Evolutionary conservation across 2,329 filamentous ascomycete genomes (phyloP).

Genomic region (Calonectria multiphialidica): DNA sequence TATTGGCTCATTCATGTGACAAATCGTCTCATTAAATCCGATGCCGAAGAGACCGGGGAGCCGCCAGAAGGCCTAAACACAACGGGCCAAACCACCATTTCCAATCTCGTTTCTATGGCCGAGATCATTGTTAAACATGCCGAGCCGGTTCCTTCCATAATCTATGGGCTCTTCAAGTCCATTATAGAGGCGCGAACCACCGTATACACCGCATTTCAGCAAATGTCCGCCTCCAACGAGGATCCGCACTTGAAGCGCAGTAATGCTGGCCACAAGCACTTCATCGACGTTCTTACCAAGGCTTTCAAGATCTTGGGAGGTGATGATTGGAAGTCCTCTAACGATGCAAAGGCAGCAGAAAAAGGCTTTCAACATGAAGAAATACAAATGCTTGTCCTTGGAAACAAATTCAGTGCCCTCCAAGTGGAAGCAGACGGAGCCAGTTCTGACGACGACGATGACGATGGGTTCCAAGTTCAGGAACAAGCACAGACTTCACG

Average conservation of each 20-base stretch:
- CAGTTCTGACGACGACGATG: not conserved
- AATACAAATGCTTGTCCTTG: slow-evolving; percentile 20
- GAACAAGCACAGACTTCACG: not conserved
- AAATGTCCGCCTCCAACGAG: slow-evolving; percentile 44
- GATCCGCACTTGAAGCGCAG: slow-evolving; percentile 50
- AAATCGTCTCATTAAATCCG: slow-evolving; percentile 50
- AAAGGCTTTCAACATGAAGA: slow-evolving; percentile 34
- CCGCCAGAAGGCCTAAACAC: slow-evolving; percentile 47
- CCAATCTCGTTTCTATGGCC: slow-evolving; percentile 52
- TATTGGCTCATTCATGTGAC: slow-evolving; percentile 55
- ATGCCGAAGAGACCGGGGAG: slow-evolving; percentile 13
- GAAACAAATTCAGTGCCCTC: slow-evolving; percentile 33
- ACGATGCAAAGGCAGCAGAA: not conserved
- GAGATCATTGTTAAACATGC: slow-evolving; percentile 51
- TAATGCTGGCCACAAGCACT: slow-evolving; percentile 56
- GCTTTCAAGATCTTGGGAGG: slow-evolving; percentile 53
- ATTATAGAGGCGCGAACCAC: slow-evolving; percentile 52
- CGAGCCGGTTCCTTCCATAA: slow-evolving; percentile 49
- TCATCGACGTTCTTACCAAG: slow-evolving; percentile 55
- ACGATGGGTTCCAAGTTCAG: slow-evolving; percentile 16
- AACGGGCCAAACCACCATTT: slow-evolving; percentile 51
- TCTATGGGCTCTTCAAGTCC: slow-evolving; percentile 52
- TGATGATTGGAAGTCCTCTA: slow-evolving; percentile 32
- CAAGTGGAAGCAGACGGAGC: not conserved
- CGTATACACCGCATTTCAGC: slow-evolving; percentile 46